Base-by-base conservation (phyloP, 768 basidiomycete species). In the Hydnomerulius pinastri region DNA sequence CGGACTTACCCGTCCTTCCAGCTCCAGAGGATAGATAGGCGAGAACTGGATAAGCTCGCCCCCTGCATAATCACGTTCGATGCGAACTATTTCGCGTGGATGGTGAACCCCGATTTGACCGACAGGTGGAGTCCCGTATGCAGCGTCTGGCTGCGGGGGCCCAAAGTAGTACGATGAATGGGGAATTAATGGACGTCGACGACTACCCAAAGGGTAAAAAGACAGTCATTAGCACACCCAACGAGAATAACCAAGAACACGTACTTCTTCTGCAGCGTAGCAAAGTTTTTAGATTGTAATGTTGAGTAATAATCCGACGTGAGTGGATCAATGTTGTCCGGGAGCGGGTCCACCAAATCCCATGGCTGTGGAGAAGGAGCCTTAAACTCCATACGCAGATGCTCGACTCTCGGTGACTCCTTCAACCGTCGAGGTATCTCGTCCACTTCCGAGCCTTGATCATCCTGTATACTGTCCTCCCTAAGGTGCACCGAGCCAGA, bases 1-100 rank as follows among this genome's bases (percentile, higher is more conserved):
- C 43, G 20, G 32, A 73, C 90, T 62, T 61, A 96, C 94, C 68
- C 97, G 79, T 39, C 92, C 92, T 59, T 98, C 95, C 5, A 99
- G 76, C 68, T 99, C 97, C 35, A 95, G 71, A 1, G 92, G 94
- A 69, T 88, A 99, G 56, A 86, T 82, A 0, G 92, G 80, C 28
- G 90, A 79, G 67, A 99, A 97, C 70, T 98, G 96, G 25, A 85
- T 80, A 6, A 95, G 74, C 65, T 98, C 96, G 2, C 96, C 97
- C 1, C 86, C 85, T 12, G 76, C 81, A 66, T 97, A 99, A 67
- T 99, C 97, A 46, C 97, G 74, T 68, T 98, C 96, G 35, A 99
- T 74, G 38, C 96, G 78, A 44, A 99, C 73, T 50, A 99, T 82
- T 72, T 98, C 96, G 46, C 95, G 83, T 13, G 96, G 95, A 58